These are phyloP conservation scores for Paraphaeosphaeria minitans DNA, from an alignment of 2,329 filamentous ascomycete genomes.

Conservation along the genomic window DNA sequence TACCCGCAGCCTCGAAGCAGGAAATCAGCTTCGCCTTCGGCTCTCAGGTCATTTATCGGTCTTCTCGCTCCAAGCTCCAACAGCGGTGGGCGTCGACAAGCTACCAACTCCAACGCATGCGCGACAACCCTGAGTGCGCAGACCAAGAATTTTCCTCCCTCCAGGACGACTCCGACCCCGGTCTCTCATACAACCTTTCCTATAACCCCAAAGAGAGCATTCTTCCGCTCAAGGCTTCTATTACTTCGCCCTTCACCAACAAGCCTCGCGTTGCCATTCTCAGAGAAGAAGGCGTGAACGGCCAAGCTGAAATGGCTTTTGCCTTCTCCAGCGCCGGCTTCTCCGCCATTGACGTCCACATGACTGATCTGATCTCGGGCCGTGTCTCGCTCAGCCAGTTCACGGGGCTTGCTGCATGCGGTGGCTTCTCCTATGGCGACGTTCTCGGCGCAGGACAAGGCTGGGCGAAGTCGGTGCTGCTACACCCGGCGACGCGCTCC, in stretches of 20 bases:
- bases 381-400: slow-evolving; percentile 82
- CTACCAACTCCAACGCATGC: slow-evolving; percentile 84
- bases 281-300: slow-evolving; percentile 93
- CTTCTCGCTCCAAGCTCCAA: slow-evolving; percentile 75
- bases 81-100: slow-evolving; percentile 89
- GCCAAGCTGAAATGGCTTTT: slow-evolving; percentile 97
- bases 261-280: slow-evolving; percentile 87
- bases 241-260: slow-evolving; percentile 64
- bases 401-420: slow-evolving; percentile 88
- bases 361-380: slow-evolving; percentile 85
- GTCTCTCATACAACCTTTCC: slow-evolving; percentile 80
- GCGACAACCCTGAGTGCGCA: slow-evolving; percentile 87
- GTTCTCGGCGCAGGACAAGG: slow-evolving; percentile 93
- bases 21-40: slow-evolving; percentile 76
- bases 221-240: slow-evolving; percentile 68
- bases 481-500: slow-evolving; percentile 74
- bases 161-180: slow-evolving; percentile 75
- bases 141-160: slow-evolving; percentile 81
- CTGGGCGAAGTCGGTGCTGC: slow-evolving; percentile 91
- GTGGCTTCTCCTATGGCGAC: slow-evolving; percentile 94
- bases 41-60: slow-evolving; percentile 69
- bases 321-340: slow-evolving; percentile 92
- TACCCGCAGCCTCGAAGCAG: slow-evolving; percentile 73
- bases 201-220: slow-evolving; percentile 80
- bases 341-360: slow-evolving; percentile 90